These are phyloP conservation scores for Marchantia polymorpha DNA, from an alignment of 225 moss, liverwort and hornwort genomes.

Conservation along the genomic window DNA sequence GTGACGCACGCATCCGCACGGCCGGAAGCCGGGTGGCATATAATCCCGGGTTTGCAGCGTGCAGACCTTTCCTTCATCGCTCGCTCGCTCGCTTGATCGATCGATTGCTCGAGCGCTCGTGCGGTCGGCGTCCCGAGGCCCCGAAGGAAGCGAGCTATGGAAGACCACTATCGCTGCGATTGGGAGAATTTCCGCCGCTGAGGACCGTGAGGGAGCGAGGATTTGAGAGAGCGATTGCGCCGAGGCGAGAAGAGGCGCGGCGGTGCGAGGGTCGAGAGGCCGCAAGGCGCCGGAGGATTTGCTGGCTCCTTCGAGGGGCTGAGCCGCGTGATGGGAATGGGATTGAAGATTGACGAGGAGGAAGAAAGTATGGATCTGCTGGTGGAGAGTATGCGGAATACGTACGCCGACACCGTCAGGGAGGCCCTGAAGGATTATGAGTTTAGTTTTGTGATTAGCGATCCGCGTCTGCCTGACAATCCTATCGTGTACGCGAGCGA, in stretches of 20 bases:
- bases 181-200: too few relatives aligned
- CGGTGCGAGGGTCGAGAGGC: neutral
- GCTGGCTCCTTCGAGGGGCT: neutral
- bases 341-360: slow-evolving; percentile 11
- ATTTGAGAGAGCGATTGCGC: neutral
- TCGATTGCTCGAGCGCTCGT: too few relatives aligned
- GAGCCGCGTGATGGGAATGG: slow-evolving; percentile 18
- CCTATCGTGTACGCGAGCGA: slow-evolving; percentile 76
- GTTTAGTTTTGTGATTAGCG: slow-evolving; percentile 69
- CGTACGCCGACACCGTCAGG: slow-evolving; percentile 50
- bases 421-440: slow-evolving; percentile 52
- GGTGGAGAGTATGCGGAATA: slow-evolving; percentile 43
- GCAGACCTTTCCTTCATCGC: too few relatives aligned
- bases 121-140: too few relatives aligned
- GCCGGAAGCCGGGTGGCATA: too few relatives aligned
- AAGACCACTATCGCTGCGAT: too few relatives aligned
- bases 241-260: neutral
- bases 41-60: too few relatives aligned
- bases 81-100: too few relatives aligned
- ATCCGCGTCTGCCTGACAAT: slow-evolving; percentile 67
- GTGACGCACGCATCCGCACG: too few relatives aligned
- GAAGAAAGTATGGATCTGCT: slow-evolving; percentile 33
- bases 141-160: too few relatives aligned
- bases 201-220: too few relatives aligned
- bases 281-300: neutral